These are phyloP conservation scores for Oryza meyeriana DNA, from an alignment of 176 grass and related monocot genomes.

Conservation along the genomic window DNA sequence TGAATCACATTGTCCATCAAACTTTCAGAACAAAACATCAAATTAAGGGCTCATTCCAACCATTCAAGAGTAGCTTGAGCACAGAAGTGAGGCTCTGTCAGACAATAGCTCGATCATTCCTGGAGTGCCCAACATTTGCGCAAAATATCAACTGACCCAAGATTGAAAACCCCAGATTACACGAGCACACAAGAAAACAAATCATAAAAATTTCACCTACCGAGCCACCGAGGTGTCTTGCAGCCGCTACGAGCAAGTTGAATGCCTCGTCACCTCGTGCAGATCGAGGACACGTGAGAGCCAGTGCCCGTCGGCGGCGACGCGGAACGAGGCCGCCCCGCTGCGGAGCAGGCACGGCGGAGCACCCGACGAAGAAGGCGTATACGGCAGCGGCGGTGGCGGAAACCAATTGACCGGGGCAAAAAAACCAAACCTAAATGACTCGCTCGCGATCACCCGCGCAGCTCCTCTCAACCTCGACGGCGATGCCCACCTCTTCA, in stretches of 20 bases:
- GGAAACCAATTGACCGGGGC: not conserved
- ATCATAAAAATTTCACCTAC: not conserved
- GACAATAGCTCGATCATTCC: no score
- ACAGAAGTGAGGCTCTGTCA: no score
- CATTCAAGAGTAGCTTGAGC: not conserved
- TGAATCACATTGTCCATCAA: not conserved
- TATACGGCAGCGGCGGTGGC: not conserved
- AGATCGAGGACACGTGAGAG: not conserved
- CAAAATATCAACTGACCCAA: not conserved
- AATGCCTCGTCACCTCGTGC: not conserved
- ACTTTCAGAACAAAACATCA: not conserved
- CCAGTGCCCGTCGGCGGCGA: no score
- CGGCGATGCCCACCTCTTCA: not conserved
- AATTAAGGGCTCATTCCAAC: not conserved
- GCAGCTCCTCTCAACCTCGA: constrained; percentile 1
- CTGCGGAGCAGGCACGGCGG: no score
- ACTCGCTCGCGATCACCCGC: constrained; percentile 30
- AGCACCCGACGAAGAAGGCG: not conserved
- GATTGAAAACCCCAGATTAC: not conserved
- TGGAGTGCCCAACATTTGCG: not conserved
- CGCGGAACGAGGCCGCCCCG: no score
- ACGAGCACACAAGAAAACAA: no score
- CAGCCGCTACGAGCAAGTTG: not conserved
- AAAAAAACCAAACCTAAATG: not conserved
- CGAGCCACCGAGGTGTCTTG: not conserved